Evolutionary conservation across 345 rosid species (phyloP).

Genomic region (Nasturtium officinale): DNA sequence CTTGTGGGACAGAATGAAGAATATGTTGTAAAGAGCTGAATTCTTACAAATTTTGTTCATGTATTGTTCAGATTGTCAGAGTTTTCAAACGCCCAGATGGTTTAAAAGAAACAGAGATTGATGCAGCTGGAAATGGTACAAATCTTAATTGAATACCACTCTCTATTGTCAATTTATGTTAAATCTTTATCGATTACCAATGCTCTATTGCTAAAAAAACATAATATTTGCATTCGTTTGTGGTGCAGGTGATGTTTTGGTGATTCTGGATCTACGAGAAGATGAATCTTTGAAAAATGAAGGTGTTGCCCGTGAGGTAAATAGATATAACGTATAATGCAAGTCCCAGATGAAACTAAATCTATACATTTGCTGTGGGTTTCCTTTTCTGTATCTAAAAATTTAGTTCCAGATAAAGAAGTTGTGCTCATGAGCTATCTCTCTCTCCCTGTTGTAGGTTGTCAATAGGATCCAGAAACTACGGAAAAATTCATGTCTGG

Average conservation of each 20-base stretch:
- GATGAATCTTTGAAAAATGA: slow-evolving; percentile 85
- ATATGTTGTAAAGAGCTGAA: no score
- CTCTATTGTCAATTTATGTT: no score
- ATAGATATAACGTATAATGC: not conserved
- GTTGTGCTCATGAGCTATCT: slow-evolving; percentile 36
- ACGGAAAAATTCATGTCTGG: slow-evolving; percentile 75
- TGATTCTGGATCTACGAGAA: slow-evolving; percentile 75
- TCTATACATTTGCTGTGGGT: not conserved
- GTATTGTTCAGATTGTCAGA: no score
- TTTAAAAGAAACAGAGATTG: no score
- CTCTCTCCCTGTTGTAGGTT: slow-evolving; percentile 47
- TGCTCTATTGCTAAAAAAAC: no score
- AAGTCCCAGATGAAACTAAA: not conserved
- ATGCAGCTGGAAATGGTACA: no score
- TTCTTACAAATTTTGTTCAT: no score
- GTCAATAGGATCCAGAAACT: slow-evolving; percentile 88
- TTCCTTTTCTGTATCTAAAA: not conserved
- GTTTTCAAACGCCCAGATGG: no score
- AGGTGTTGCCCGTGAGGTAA: slow-evolving; percentile 95
- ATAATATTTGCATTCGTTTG: no score
- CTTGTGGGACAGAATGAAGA: no score
- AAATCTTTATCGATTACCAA: no score
- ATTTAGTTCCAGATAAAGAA: not conserved
- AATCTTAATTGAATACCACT: no score
- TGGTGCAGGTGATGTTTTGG: slow-evolving; percentile 83